Evolutionary conservation across 345 rosid genomes (phyloP).

Genomic region (Populus simonii): DNA sequence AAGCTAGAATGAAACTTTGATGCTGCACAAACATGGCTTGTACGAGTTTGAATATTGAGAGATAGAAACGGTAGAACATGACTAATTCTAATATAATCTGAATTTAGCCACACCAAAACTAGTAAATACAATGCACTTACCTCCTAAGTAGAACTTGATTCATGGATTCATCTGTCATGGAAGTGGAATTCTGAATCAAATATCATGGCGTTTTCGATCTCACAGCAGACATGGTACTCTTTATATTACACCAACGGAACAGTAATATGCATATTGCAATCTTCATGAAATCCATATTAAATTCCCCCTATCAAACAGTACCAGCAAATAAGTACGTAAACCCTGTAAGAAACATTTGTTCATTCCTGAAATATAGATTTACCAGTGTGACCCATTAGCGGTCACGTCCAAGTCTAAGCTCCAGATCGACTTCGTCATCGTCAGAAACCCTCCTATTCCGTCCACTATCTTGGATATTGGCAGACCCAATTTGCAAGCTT

Average conservation of each 20-base stretch:
- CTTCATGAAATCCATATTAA: not conserved
- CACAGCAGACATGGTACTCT: not conserved
- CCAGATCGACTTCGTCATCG: slow-evolving; percentile 67
- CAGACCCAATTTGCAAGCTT: slow-evolving; percentile 49
- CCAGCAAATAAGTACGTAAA: not conserved
- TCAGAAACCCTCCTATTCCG: slow-evolving; percentile 21
- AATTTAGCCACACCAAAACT: not conserved
- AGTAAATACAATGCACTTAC: not conserved
- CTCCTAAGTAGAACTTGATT: not conserved
- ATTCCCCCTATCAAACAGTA: not conserved
- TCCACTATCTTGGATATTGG: slow-evolving; percentile 21
- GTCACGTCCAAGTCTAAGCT: slow-evolving; percentile 75
- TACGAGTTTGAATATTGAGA: no score
- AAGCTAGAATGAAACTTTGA: not conserved
- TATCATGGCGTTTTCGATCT: not conserved
- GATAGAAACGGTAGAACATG: no score
- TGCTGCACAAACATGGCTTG: not conserved
- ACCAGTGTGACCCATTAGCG: slow-evolving; percentile 10
- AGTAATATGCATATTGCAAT: not conserved
- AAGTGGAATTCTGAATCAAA: not conserved
- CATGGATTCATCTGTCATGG: not conserved
- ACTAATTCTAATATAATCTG: not conserved
- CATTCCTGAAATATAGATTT: no score
- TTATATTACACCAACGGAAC: not conserved
- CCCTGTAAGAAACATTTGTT: not conserved